Evolutionary conservation across 495 filamentous ascomycete genomes (phyloP), one percentile per base, ranked within the genome.

Genomic region (Penicillium alfredii): DNA sequence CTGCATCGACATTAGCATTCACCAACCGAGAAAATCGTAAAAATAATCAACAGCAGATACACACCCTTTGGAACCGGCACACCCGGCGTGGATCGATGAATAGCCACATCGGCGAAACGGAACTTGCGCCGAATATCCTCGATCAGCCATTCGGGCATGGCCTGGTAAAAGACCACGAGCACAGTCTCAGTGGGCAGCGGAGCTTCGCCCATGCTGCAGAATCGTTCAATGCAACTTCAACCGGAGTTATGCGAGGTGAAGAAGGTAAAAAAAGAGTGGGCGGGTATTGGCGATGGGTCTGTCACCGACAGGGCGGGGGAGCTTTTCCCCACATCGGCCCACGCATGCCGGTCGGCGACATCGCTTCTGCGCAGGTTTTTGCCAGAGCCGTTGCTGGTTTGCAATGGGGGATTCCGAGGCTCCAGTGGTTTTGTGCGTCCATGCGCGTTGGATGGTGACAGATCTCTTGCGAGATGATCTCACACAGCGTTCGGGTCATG

Each of bases 51-150:
- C n/a, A n/a, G 4, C 12, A 10, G 13, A 23, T 12, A 41, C 38
- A 15, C 14, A 60, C 49, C 49, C 25, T 27, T 24, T 9, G 53
- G 46, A 9, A 48, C 39, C 7, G 31, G 33, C 9, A 19, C 18
- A 15, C 30, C 44, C 19, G n/a, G 12, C 33, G 45, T 42, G 3
- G 47, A 28, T 6, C 27, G 29, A 31, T 55, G 42, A 35, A 61
- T 55, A 10, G 53, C 68, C 11, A 80, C 49, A 23, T 78, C 51
- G 16, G 76, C 55, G 28, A 73, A 58, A 3, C 78, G 70, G 43
- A 73, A 77, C 19, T 72, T 62, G 25, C 55, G 49, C 23, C 56
- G 50, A 24, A 82, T 61, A 2, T 44, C 31, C 10, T 69, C 57
- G 20, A 73, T 26, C 33, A 72, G 58, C 11, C 46, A 42, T 1